A percentile compares a stretch with the other conserved stretches of the same genome.
phyloP scores from a whole-genome alignment of 1,284 basidiomycete species.

The Apiotrichum gamsii region DNA sequence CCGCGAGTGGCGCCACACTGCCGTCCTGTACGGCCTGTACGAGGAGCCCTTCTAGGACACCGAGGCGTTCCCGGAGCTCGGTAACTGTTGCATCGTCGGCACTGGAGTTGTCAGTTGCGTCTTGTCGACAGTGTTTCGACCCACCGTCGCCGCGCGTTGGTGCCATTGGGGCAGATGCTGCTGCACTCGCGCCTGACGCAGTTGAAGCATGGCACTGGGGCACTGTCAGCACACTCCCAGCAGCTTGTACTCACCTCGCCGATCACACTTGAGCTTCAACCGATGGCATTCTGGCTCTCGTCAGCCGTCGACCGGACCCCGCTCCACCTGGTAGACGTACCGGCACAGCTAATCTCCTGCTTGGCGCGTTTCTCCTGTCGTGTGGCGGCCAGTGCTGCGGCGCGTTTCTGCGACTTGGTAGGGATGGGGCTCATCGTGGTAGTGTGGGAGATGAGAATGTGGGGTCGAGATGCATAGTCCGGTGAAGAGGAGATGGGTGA shows the following conservation, averaged over 20 bases:
- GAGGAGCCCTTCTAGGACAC: slow-evolving; percentile 20
- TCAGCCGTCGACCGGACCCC: too few species aligned
- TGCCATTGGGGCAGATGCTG: slow-evolving; percentile 28
- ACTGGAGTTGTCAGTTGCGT: slow-evolving; percentile 7
- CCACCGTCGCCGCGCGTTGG: slow-evolving; percentile 16
- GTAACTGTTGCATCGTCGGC: slow-evolving; percentile 1
- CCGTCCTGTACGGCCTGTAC: neutral
- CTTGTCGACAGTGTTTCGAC: neutral
- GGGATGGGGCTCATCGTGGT: too few species aligned
- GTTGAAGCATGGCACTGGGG: slow-evolving; percentile 28
- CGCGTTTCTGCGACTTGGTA: too few species aligned
- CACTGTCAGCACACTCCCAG: too few species aligned
- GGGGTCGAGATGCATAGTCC: too few species aligned
- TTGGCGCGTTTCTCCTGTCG: too few species aligned
- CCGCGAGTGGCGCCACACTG: neutral
- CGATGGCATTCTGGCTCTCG: slow-evolving; percentile 20
- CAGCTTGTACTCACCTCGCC: slow-evolving; percentile 11
- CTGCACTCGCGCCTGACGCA: slow-evolving; percentile 26
- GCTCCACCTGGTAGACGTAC: too few species aligned
- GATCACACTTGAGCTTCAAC: slow-evolving; percentile 27
- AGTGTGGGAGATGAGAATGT: too few species aligned
- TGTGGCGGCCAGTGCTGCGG: too few species aligned
- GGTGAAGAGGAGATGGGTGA: too few species aligned
- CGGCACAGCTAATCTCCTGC: too few species aligned
- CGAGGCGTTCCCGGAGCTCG: slow-evolving; percentile 19